These are phyloP conservation scores for Thymus quinquecostatus DNA, from an alignment of 257 asterid species.

Conservation along the genomic window DNA sequence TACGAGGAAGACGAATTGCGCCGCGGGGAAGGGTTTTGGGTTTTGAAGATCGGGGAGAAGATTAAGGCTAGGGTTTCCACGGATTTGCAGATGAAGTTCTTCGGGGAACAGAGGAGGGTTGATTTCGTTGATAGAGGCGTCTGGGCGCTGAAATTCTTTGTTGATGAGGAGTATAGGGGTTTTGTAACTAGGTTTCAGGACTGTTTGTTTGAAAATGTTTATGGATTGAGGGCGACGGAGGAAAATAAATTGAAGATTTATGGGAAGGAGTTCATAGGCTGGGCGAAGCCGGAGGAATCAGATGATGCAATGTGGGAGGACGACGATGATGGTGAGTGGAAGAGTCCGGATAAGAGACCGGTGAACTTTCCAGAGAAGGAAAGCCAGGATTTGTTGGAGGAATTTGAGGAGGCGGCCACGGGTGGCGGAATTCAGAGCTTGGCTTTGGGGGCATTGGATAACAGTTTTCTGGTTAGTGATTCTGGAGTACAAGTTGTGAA, in stretches of 20 bases:
- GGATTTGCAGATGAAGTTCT: constrained; percentile 83
- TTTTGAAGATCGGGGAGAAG: constrained; percentile 73
- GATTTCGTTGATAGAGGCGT: constrained; percentile 93
- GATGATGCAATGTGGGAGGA: constrained; percentile 96
- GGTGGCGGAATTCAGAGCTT: constrained; percentile 95
- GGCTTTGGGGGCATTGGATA: constrained; percentile 96
- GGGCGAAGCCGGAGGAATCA: constrained; percentile 87
- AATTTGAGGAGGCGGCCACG: constrained; percentile 84
- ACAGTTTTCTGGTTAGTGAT: constrained; percentile 85
- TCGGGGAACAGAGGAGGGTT: constrained; percentile 94
- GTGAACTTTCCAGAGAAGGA: constrained; percentile 49
- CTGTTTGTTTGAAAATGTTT: constrained; percentile 86
- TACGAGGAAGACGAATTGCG: constrained; percentile 53
- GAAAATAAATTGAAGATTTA: constrained; percentile 76
- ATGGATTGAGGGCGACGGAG: constrained; percentile 76
- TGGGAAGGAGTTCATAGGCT: constrained; percentile 89
- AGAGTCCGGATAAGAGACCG: constrained; percentile 54
- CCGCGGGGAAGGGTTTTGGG: constrained; percentile 73
- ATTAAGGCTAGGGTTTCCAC: constrained; percentile 73
- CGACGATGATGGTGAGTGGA: constrained; percentile 89
- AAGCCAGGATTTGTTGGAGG: constrained; percentile 79
- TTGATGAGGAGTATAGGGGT: constrained; percentile 73
- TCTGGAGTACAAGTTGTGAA: constrained; percentile 97
- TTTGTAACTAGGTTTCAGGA: constrained; percentile 80
- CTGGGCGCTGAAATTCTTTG: constrained; percentile 84